Evolutionary conservation across 768 basidiomycete species (phyloP), one percentile per base, ranked within the genome.

Genomic region (Pulveroboletus sp.): DNA sequence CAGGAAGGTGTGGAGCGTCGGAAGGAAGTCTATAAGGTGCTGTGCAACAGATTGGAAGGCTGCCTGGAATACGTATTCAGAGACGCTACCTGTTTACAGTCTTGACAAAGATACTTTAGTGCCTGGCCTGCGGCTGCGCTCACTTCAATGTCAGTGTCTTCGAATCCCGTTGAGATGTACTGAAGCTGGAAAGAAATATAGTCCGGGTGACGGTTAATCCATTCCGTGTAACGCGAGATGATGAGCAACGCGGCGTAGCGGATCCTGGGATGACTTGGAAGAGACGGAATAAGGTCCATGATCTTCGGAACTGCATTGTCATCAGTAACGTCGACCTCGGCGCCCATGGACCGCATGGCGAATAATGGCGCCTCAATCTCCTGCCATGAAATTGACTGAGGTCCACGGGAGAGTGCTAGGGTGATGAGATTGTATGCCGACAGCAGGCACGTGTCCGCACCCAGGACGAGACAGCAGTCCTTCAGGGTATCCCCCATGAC

Each of bases 401-500:
- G 64, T 21, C 75, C 75, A 35, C 80, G 81, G 20, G 83, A 74
- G 43, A 98, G 76, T 2, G 89, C 90, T 7, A 71, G 64, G 25
- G 82, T 82, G 53, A 98, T 87, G 63, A 90, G 77, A 51, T 89
- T 84, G 69, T 90, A 90, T 2, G 94, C 79, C 3, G 86, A 77
- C 44, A 85, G 67, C 36, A 99, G 75, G 62, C 97, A 98, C 2
- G 77, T 77, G 43, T 92, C 86, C 3, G 94, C 80, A 37, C 93
- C 89, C 38, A 99, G 78, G 40, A 99, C 93, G 54, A 85, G 80
- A 69, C 97, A 99, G 64, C 97, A 98, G 64, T 99, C 97, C 70
- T 99, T 99, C 55, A 99, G 78, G 5, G 97, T 98, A 66, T 99
- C 94, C 33, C 97, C 97, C 90, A 99, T 98, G 52, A 94, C 84